Evolutionary conservation across 768 basidiomycete genomes (phyloP).

Genomic region (Phlegmacium glaucopus): DNA sequence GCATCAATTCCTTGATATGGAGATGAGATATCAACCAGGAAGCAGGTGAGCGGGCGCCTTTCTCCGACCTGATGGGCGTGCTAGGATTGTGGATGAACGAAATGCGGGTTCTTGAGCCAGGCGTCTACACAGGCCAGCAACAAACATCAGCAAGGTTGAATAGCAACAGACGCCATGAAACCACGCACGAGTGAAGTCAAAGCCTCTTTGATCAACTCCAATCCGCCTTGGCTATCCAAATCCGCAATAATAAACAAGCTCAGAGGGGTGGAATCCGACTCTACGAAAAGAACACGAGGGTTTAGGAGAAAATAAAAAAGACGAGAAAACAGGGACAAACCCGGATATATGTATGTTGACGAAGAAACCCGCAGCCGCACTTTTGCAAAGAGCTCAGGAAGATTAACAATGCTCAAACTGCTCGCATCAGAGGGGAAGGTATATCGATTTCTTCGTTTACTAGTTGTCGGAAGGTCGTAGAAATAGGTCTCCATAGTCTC

Average conservation of each 20-base stretch:
- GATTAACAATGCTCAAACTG: slow-evolving; percentile 48
- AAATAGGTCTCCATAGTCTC: slow-evolving; percentile 69
- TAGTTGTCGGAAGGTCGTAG: slow-evolving; percentile 81
- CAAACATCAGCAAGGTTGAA: too few relatives aligned
- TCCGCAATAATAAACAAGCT: slow-evolving; percentile 73
- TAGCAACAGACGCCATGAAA: neutral
- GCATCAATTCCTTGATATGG: slow-evolving; percentile 35
- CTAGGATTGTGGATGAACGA: slow-evolving; percentile 76
- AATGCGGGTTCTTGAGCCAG: slow-evolving; percentile 51
- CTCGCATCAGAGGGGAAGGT: slow-evolving; percentile 55
- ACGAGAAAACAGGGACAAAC: slow-evolving; percentile 33
- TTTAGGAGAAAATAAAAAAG: neutral
- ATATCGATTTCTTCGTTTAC: slow-evolving; percentile 67
- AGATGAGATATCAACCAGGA: slow-evolving; percentile 54
- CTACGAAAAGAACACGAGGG: slow-evolving; percentile 18
- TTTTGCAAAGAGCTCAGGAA: slow-evolving; percentile 50
- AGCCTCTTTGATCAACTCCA: slow-evolving; percentile 59
- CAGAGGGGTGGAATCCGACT: slow-evolving; percentile 34
- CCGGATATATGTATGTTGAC: slow-evolving; percentile 58
- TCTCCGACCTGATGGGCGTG: slow-evolving; percentile 10
- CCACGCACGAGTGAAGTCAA: slow-evolving; percentile 58
- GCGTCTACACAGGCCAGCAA: slow-evolving; percentile 30
- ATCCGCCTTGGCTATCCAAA: slow-evolving; percentile 61
- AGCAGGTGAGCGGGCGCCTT: slow-evolving; percentile 18
- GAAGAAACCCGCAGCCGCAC: slow-evolving; percentile 39